Evolutionary conservation across 83 land plant genomes (phyloP).

Genomic region (Larix sibirica): DNA sequence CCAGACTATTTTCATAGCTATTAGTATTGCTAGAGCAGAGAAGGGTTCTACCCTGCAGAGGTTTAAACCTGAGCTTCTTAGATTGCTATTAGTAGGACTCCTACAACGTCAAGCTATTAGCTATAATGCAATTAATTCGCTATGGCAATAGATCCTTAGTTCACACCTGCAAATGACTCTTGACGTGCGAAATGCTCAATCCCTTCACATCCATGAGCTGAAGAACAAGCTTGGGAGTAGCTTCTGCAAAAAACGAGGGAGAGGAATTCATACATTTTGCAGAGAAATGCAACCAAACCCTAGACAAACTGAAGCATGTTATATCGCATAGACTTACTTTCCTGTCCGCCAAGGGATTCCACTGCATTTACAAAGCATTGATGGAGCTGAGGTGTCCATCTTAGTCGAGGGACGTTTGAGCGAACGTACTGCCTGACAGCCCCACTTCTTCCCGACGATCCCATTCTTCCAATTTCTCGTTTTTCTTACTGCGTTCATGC

Average conservation of each 20-base stretch:
- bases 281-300: too few relatives aligned
- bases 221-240: constrained; percentile 61
- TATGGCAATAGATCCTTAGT: too few relatives aligned
- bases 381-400: constrained; percentile 82
- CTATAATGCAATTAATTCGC: too few relatives aligned
- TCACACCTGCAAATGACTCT: constrained; percentile 68
- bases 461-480: too few relatives aligned
- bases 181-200: constrained; percentile 58
- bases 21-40: too few relatives aligned
- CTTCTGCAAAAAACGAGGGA: constrained; percentile 25
- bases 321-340: constrained; percentile 35
- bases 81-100: too few relatives aligned
- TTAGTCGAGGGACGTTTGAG: constrained; percentile 63
- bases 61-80: too few relatives aligned
- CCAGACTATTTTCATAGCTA: too few relatives aligned
- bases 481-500: too few relatives aligned
- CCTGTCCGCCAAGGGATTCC: constrained; percentile 64
- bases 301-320: too few relatives aligned
- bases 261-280: not conserved
- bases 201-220: constrained; percentile 63
- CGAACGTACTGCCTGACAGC: constrained; percentile 57
- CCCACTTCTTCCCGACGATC: not conserved
- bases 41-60: too few relatives aligned
- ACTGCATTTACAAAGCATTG: constrained; percentile 69
- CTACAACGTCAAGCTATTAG: too few relatives aligned